phyloP scores from a whole-genome alignment of 345 rosid genomes.

The Ceriops zippeliana region DNA sequence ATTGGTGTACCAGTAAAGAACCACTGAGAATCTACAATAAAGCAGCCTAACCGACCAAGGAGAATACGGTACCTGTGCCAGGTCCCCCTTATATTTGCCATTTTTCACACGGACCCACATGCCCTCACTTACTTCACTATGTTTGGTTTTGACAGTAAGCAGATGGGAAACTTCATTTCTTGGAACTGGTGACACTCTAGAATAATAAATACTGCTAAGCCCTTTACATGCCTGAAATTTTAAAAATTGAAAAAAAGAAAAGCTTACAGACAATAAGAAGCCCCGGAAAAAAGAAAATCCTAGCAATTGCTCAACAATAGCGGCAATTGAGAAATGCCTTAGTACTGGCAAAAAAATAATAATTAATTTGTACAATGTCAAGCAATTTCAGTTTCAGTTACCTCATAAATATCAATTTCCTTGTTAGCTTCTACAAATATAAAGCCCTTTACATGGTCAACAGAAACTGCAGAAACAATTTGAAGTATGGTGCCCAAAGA shows the following conservation, averaged over 20 bases:
- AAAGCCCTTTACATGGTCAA: constrained; percentile 77
- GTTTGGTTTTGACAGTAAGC: constrained; percentile 51
- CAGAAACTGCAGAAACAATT: constrained; percentile 66
- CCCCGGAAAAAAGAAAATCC: neutral
- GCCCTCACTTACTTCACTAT: constrained; percentile 49
- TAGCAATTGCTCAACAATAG: neutral
- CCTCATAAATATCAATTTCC: constrained; percentile 71
- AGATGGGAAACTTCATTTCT: constrained; percentile 59
- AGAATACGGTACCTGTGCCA: constrained; percentile 57
- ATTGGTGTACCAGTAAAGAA: neutral
- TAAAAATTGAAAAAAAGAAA: constrained; percentile 1
- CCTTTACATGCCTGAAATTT: constrained; percentile 68
- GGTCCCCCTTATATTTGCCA: constrained; percentile 95
- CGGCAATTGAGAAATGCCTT: neutral
- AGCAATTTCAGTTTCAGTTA: constrained; percentile 19
- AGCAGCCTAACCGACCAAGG: constrained; percentile 8
- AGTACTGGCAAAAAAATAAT: neutral
- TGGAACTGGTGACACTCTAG: constrained; percentile 58
- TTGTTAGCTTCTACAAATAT: constrained; percentile 75
- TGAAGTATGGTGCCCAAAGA: constrained; percentile 54
- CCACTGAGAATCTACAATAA: constrained; percentile 3
- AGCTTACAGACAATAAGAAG: neutral
- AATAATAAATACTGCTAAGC: constrained; percentile 56
- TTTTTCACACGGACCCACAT: constrained; percentile 85
- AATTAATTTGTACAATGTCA: neutral